Evolutionary conservation across 2,329 filamentous ascomycete species (phyloP).

Genomic region (Penicillium capsulatum): DNA sequence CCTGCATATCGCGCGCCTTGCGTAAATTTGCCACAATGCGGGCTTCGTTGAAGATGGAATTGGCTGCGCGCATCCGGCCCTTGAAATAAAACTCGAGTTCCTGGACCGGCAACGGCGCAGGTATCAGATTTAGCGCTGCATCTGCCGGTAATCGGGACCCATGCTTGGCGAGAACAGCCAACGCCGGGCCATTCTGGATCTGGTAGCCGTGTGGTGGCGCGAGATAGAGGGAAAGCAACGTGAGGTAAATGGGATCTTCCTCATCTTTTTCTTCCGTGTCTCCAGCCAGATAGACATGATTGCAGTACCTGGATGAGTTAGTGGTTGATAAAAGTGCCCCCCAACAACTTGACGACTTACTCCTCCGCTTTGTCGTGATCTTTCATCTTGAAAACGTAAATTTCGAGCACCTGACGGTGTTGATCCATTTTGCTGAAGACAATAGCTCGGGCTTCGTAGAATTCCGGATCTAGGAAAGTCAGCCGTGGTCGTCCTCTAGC

Average conservation of each 20-base stretch:
- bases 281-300: conserved; percentile 65
- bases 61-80: conserved; percentile 81
- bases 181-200: conserved; percentile 70
- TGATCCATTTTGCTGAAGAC: conserved; percentile 92
- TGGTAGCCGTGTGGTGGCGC: conserved; percentile 69
- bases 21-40: conserved; percentile 72
- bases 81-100: conserved; percentile 88
- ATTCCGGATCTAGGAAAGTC: conserved; percentile 62
- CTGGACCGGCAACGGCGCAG: conserved; percentile 69
- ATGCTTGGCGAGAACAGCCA: conserved; percentile 85
- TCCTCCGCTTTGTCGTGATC: conserved; percentile 90
- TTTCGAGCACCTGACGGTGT: conserved; percentile 91
- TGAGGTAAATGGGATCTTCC: conserved; percentile 81
- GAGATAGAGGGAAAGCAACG: conserved; percentile 82
- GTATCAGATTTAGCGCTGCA: conserved; percentile 81
- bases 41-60: conserved; percentile 73
- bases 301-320: conserved; percentile 66
- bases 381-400: conserved; percentile 91
- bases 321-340: conserved; percentile 2
- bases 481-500: conserved; percentile 1
- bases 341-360: too few relatives aligned
- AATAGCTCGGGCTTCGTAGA: conserved; percentile 85
- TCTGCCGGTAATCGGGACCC: conserved; percentile 84
- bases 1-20: conserved; percentile 72
- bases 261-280: conserved; percentile 51